Evolutionary conservation across 768 basidiomycete genomes (phyloP), one percentile per base, ranked within the genome.

Genomic region (Phlegmacium glaucopus): DNA sequence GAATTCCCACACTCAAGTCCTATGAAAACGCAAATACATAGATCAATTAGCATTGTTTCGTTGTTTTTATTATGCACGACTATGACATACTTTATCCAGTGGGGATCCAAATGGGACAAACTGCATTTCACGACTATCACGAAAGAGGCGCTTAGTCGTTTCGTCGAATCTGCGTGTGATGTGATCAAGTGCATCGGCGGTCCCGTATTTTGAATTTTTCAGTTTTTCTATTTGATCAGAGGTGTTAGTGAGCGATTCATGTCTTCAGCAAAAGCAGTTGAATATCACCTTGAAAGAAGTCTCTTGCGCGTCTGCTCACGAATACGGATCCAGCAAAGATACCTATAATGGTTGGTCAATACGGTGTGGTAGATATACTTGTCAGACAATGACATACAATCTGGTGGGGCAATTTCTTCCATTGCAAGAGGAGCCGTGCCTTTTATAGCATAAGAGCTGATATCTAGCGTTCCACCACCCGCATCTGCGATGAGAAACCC

Each of bases 281-380:
- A 22, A 22, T 22, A 5, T 22, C 49, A 84, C 87, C 83, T 68
- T 82, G 82, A 16, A 90, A 66, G 55, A 89, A 88, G 40, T 78
- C 79, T 54, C 86, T 69, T 10, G 87, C 86, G 36, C 87, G 69
- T 44, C 87, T 74, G 60, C 85, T 87, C 25, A 90, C 87, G 59
- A 90, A 90, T 11, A 90, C 85, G 4, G 87, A 89, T 18, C 87
- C 87, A 38, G 87, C 85, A 62, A 90, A 90, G 34, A 89, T 78
- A 63, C 84, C 84, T 86, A 56, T n/a, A 39, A 47, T 44, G 45
- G 39, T 41, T n/a, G 28, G 12, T 34, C 53, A 18, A 49, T 37
- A 35, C 38, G 16, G 27, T 38, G 12, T 28, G 17, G 47, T 18
- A 17, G 44, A 42, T 27, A 17, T 32, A 26, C 4, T 22, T 15